Conservation (phyloP, 371 early-diverging fungal genomes). For the Rhizomucor miehei region DNA sequence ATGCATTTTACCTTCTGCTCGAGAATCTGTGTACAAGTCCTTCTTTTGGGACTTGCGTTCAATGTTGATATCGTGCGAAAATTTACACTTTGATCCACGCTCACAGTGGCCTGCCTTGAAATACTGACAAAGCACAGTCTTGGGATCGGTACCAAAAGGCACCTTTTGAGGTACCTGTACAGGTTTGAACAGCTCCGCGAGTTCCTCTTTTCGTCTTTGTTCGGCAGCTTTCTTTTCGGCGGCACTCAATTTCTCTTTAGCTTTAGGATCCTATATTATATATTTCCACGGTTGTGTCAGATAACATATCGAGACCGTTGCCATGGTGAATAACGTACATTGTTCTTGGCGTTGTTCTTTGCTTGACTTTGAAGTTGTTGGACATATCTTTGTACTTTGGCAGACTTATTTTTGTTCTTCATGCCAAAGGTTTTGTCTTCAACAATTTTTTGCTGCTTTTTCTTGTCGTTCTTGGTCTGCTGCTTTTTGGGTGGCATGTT, state of each 20-base stretch:
- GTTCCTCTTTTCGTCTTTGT: slow-evolving; percentile 45
- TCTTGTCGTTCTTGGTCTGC: slow-evolving; percentile 58
- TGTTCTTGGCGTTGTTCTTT: slow-evolving; percentile 40
- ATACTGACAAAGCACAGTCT: slow-evolving; percentile 93
- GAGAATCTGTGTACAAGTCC: slow-evolving; percentile 89
- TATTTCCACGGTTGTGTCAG: neutral
- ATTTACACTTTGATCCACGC: slow-evolving; percentile 97
- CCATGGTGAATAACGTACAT: neutral
- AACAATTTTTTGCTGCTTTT: slow-evolving; percentile 75
- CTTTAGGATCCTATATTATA: slow-evolving; percentile 5
- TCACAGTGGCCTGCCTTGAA: slow-evolving; percentile 93
- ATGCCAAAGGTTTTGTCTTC: slow-evolving; percentile 99
- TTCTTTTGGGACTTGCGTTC: slow-evolving; percentile 90
- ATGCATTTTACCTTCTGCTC: slow-evolving; percentile 38
- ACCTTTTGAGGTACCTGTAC: slow-evolving; percentile 91
- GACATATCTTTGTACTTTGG: slow-evolving; percentile 86
- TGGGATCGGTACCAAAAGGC: slow-evolving; percentile 98
- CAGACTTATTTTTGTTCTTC: slow-evolving; percentile 95
- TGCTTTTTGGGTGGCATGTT: slow-evolving; percentile 81
- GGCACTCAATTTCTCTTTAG: slow-evolving; percentile 11
- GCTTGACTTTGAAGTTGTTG: slow-evolving; percentile 89
- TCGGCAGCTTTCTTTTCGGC: slow-evolving; percentile 45
- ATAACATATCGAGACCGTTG: too few relatives aligned
- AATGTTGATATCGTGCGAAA: slow-evolving; percentile 93
- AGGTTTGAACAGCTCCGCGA: slow-evolving; percentile 89